Base-by-base conservation (phyloP, 352 stramenopile species). In the Pelagophyceae sp. region DNA sequence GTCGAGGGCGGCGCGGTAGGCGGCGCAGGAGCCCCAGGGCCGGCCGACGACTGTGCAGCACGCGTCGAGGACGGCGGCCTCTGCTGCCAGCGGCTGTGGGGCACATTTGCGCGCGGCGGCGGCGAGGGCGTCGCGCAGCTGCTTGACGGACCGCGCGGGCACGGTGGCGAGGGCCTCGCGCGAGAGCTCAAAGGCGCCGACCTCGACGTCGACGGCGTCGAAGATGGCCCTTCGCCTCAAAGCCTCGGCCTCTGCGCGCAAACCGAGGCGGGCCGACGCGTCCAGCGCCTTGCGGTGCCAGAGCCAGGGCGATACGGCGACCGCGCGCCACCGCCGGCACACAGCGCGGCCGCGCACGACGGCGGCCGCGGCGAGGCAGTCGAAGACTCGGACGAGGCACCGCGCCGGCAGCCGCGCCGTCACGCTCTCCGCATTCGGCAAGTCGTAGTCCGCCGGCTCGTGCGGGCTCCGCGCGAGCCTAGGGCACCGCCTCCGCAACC, bases 1-100 rank as follows among this genome's bases (percentile, higher is more conserved):
- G 35, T 74, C 67, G 33, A 74, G 67, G 17, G 67, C 67, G 17
- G 67, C 67, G 33, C 67, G 67, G 35, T 29, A 74, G 19, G 29
- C 31, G 3, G 6, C 5, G 6, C n/a, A 27, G 61, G 29, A 45
- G 29, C 61, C 61, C 31, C 2, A 27, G 5, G 61, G 29, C 61
- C 31, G 64, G 31, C 64, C 64, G 64, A 72, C 32, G 64, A 40
- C 64, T 19, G 5, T 31, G 31, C 31, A 51, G 15, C 15, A 38
- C 64, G 64, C 64, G 32, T 72, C 64, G 19, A 72, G 64, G 6
- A 72, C 64, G 6, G 64, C 32, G 19, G 32, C 35, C 64, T 38
- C 35, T 5, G 15, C 29, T 19, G 31, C 29, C 64, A 32, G 5
- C 64, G 64, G 64, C 64, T 6, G 32, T 32, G 32, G 19, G 19